A percentile compares a stretch with the other conserved stretches of the same genome.
Evolutionary conservation across 306 rosid genomes (phyloP).

Genomic region (Betula pendula): DNA sequence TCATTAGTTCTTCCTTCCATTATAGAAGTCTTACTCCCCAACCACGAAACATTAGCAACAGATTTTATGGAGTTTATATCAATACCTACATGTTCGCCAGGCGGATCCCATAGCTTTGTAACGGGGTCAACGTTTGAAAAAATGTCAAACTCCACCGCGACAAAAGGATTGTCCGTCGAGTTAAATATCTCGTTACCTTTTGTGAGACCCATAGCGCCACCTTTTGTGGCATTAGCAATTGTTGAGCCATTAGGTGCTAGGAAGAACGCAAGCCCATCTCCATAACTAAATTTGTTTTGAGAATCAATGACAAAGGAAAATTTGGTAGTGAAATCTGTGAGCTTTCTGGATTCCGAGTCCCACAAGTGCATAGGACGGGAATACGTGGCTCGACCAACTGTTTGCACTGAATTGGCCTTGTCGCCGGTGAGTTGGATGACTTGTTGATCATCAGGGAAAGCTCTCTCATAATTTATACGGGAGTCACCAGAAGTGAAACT

Average conservation of each 20-base stretch:
- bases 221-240: constrained; percentile 20
- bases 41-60: neutral
- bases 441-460: neutral
- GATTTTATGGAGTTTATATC: no score
- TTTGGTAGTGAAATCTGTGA: constrained; percentile 49
- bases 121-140: no score
- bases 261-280: constrained; percentile 51
- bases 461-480: neutral
- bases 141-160: neutral
- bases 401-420: neutral
- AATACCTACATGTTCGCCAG: neutral
- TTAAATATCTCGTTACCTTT: neutral
- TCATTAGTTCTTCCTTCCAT: neutral
- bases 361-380: constrained; percentile 33
- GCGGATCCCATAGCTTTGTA: neutral
- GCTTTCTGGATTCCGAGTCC: constrained; percentile 33
- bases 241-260: constrained; percentile 31
- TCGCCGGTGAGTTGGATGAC: constrained; percentile 24
- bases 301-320: constrained; percentile 45
- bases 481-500: neutral
- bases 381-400: constrained; percentile 44
- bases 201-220: constrained; percentile 50
- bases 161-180: neutral
- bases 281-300: neutral
- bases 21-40: no score